phyloP scores from a whole-genome alignment of 345 rosid genomes.

The Gynandropsis gynandra region DNA sequence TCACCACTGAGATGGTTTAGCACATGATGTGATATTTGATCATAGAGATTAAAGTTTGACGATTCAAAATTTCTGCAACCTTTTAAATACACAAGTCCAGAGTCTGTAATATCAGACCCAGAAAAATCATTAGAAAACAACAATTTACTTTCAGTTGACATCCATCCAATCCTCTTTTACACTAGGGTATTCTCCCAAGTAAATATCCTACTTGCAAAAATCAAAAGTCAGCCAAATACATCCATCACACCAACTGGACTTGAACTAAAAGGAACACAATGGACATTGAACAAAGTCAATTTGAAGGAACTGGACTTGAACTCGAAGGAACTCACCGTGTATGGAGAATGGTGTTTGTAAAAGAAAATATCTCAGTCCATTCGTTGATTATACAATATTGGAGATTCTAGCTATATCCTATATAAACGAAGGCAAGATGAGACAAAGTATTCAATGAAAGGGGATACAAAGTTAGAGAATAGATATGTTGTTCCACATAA shows the following conservation, averaged over 20 bases:
- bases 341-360: too few relatives aligned
- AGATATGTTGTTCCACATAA: too few relatives aligned
- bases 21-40: constrained; percentile 54
- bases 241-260: neutral
- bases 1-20: constrained; percentile 50
- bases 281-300: too few relatives aligned
- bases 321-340: neutral
- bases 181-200: constrained; percentile 64
- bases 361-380: too few relatives aligned
- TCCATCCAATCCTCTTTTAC: constrained; percentile 82
- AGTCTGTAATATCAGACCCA: constrained; percentile 61
- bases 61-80: constrained; percentile 53
- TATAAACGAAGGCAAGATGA: too few relatives aligned
- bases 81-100: constrained; percentile 50
- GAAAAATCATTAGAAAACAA: constrained; percentile 79
- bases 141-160: constrained; percentile 63
- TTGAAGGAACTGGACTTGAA: too few relatives aligned
- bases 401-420: too few relatives aligned
- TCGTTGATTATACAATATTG: too few relatives aligned
- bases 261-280: too few relatives aligned
- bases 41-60: constrained; percentile 55
- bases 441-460: too few relatives aligned
- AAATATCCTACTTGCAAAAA: constrained; percentile 46
- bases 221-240: constrained; percentile 14
- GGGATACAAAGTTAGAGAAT: too few relatives aligned